A percentile compares a stretch with the other conserved stretches of the same genome.
phyloP scores from a whole-genome alignment of 441 rosid genomes.

The Pelargonium cotyledonis region DNA sequence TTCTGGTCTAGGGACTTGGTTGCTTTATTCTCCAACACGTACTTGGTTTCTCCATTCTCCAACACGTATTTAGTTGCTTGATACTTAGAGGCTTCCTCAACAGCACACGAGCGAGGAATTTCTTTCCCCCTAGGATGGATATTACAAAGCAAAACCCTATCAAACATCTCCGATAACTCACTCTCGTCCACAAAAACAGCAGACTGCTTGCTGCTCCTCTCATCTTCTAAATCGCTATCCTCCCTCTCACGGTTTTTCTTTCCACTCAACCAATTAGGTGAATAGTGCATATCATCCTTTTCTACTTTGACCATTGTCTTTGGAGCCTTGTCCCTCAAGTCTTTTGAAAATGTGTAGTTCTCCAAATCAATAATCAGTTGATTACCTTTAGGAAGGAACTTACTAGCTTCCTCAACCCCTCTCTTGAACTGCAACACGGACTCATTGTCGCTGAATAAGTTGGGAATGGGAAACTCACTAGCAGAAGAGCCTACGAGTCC shows the following conservation, averaged over 20 bases:
- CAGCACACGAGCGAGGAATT: neutral
- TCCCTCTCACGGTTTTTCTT: slow-evolving; percentile 19
- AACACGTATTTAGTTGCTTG: slow-evolving; percentile 1
- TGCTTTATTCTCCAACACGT: neutral
- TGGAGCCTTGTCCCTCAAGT: slow-evolving; percentile 9
- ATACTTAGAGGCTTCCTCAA: slow-evolving; percentile 3
- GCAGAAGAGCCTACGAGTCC: slow-evolving; percentile 17
- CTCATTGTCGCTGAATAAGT: slow-evolving; percentile 45
- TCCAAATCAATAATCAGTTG: slow-evolving; percentile 39
- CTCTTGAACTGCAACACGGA: slow-evolving; percentile 57
- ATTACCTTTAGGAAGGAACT: slow-evolving; percentile 65
- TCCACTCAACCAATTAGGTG: slow-evolving; percentile 11
- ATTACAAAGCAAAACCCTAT: slow-evolving; percentile 21
- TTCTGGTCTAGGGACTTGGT: neutral
- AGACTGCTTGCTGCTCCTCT: slow-evolving; percentile 18
- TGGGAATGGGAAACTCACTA: slow-evolving; percentile 28
- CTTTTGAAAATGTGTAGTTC: neutral
- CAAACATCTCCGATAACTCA: slow-evolving; percentile 21
- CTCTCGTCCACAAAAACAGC: slow-evolving; percentile 18
- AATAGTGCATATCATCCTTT: neutral
- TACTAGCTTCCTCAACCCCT: slow-evolving; percentile 79
- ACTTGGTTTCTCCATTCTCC: slow-evolving; percentile 6
- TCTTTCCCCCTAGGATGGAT: slow-evolving; percentile 10
- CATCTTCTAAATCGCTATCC: slow-evolving; percentile 14
- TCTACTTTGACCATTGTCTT: slow-evolving; percentile 21